Evolutionary conservation across 1,284 basidiomycete species (phyloP), one percentile per base, ranked within the genome.

Genomic region (Papiliotrema laurentii): DNA sequence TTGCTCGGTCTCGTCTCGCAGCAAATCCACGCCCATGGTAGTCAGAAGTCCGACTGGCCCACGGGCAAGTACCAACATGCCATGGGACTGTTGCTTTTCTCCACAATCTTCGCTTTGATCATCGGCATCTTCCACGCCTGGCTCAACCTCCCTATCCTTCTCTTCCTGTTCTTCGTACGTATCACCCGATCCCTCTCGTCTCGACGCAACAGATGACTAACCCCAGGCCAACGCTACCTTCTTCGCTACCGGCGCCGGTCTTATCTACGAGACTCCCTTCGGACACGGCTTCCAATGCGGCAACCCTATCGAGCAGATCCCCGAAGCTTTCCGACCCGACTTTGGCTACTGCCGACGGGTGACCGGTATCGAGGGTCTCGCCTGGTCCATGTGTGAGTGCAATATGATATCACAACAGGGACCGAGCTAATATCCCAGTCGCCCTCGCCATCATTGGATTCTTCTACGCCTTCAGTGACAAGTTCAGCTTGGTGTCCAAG

Each of bases 251-350:
- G 56, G 58, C 24, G 68, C 68, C 5, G 68, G 68, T 44, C 61
- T 68, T 53, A 49, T 70, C 42, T 45, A 61, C n/a, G 40, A 24
- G 6, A 68, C 68, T 3, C 68, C 68, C 28, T 70, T 66, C 56
- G 68, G 68, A 16, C 66, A 68, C 58, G 63, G 62, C 27, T 52
- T 64, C 35, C 63, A 66, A 51, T 70, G 68, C 59, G 51, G 53
- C 34, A 61, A 67, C 47, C 55, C 59, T 30, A 45, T 51, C 40
- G 52, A 50, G 14, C 21, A 34, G 13, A 67, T 70, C 58, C 49
- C 63, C 7, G 49, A 33, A 2, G 46, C 55, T 26, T 70, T 51
- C 50, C 53, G 46, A 22, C 58, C 59, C 9, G 67, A 56, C 50
- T 45, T 60, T 30, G 7, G 28, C 37, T 50, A 66, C 39, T 70